These are phyloP conservation scores for Boletus sp. DNA, from an alignment of 768 basidiomycete genomes.

Conservation along the genomic window DNA sequence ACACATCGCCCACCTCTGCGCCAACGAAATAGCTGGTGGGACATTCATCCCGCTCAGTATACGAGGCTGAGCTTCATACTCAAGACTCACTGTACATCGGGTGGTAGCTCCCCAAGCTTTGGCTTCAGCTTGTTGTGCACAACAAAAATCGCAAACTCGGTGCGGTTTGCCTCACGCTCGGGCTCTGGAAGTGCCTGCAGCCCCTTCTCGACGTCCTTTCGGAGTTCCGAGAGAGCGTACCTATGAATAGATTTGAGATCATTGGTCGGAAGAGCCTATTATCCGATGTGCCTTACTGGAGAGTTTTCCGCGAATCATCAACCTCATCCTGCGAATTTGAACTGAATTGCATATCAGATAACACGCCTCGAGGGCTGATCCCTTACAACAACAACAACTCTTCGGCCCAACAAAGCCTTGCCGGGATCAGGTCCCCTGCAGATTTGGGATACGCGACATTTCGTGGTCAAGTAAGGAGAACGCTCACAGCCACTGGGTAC, in stretches of 20 bases:
- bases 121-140: conserved; percentile 91
- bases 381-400: conserved; percentile 79
- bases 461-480: background rate
- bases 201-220: conserved; percentile 81
- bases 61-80: background rate
- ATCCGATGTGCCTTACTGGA: conserved; percentile 55
- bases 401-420: conserved; percentile 71
- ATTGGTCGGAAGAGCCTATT: background rate
- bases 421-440: conserved; percentile 61
- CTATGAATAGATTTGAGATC: conserved; percentile 36
- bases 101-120: conserved; percentile 75
- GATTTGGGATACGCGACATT: background rate
- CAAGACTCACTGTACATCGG: conserved; percentile 54
- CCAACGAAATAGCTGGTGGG: conserved; percentile 72
- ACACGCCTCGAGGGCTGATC: conserved; percentile 1
- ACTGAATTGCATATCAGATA: conserved; percentile 10
- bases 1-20: conserved; percentile 66
- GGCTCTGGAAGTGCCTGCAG: conserved; percentile 61
- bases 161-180: conserved; percentile 69
- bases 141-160: conserved; percentile 90
- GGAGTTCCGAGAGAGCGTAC: conserved; percentile 87
- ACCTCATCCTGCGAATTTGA: conserved; percentile 65
- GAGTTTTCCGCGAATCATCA: conserved; percentile 85
- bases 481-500: conserved; percentile 94
- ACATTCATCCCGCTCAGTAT: conserved; percentile 1